These are phyloP conservation scores for Lagerstroemia speciosa DNA, from an alignment of 345 rosid species.

Conservation along the genomic window DNA sequence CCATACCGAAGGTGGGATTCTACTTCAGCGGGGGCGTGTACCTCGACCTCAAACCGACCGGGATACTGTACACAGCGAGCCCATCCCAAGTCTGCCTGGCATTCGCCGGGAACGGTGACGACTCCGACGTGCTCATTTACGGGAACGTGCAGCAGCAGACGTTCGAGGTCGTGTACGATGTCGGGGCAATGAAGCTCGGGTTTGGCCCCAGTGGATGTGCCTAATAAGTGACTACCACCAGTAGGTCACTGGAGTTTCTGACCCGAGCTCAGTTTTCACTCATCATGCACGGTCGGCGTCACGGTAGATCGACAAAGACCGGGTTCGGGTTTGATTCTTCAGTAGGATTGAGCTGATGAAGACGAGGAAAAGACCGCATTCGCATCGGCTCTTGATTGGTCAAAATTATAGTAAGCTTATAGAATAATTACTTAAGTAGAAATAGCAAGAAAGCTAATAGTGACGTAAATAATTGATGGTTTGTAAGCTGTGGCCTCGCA, in stretches of 20 bases:
- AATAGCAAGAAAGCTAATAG: not conserved
- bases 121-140: constrained; percentile 35
- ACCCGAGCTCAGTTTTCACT: not conserved
- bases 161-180: constrained; percentile 67
- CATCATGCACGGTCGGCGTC: not conserved
- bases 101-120: constrained; percentile 58
- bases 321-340: not conserved
- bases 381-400: not conserved
- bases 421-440: not conserved
- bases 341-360: not conserved
- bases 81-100: constrained; percentile 68
- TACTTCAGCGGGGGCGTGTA: constrained; percentile 33
- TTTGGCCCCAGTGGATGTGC: constrained; percentile 55
- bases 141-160: constrained; percentile 76
- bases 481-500: not conserved
- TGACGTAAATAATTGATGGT: not conserved
- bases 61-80: constrained; percentile 32
- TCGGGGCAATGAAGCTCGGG: constrained; percentile 46
- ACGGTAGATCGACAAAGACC: too few relatives aligned
- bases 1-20: constrained; percentile 44
- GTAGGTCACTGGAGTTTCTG: not conserved
- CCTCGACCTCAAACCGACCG: constrained; percentile 34
- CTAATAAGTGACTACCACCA: constrained; percentile 9
- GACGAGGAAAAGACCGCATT: not conserved
- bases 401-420: not conserved